Percentiles rank a stretch among this genome's conserved stretches.
These are phyloP conservation scores for carrot (Daucus carota) DNA, from an alignment of 129 eudicot species.

Conservation along the genomic window DH1_v3.0 NC_030388.2:28528501-28529000, in stretches of 20 bases:
- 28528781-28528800: neutral
- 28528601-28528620: slow-evolving; percentile 99
- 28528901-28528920: too few relatives aligned
- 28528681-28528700: slow-evolving; percentile 32
- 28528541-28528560: neutral
- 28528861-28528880: neutral
- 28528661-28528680: slow-evolving; percentile 97
- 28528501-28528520: too few relatives aligned
- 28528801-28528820: neutral
- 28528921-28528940: neutral
- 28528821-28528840: neutral
- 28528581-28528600: slow-evolving; percentile 98
- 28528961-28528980: neutral
- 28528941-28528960: neutral
- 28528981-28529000: neutral
- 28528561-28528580: slow-evolving; percentile 28
- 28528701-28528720: slow-evolving; percentile 15
- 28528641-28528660: slow-evolving; percentile 87
- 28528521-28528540: neutral
- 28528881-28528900: neutral
- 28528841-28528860: neutral
- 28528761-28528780: neutral
- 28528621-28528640: slow-evolving; percentile 88
- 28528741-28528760: neutral
- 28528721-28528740: neutral